Base-by-base conservation (phyloP, 805 yeast species). In the Sugiyamaella smithiae region DNA sequence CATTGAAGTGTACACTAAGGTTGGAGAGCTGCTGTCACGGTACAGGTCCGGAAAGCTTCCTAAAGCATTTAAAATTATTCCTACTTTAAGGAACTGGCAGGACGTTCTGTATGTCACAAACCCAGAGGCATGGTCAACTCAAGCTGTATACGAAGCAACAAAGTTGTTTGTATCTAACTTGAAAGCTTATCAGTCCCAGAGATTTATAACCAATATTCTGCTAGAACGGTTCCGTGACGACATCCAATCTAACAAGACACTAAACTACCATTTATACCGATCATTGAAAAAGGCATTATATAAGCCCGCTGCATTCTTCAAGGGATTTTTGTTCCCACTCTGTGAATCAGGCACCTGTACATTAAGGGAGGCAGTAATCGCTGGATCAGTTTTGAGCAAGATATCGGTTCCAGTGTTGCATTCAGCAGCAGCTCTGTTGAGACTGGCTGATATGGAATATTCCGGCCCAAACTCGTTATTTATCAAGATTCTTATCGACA, bases 251-350 rank as follows among this genome's bases (percentile, higher is more conserved):
- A 67, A 67, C 57, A 68, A 69, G 54, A 67, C 80, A 79, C 76
- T 93, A 55, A 91, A 95, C 69, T 91, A 93, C 64, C 99, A 93
- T 65, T 74, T 93, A 36, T 93, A 93, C 67, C 80, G 97, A 61
- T 82, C 99, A 0, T 70, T 93, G 58, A 91, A 90, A 68, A 93
- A 93, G 70, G 80, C 97, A 0, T 75, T 95, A 47, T 93, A 93
- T 74, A 93, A 93, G 67, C 99, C 99, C 25, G 89, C 93, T 48
- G 99, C 99, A 8, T 93, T 91, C 63, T 93, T 91, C 77, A 91
- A 89, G 68, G 99, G 99, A 1, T 89, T 93, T 62, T 72, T 93
- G 52, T 87, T 93, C 64, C 98, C 97, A 20, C 73, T 93, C 50
- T 86, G 89, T 14, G 95, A 88, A 61, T 77, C 80, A n/a, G 86